Conservation (phyloP, 2,329 filamentous ascomycete species). For the Penicillium capsulatum region DNA sequence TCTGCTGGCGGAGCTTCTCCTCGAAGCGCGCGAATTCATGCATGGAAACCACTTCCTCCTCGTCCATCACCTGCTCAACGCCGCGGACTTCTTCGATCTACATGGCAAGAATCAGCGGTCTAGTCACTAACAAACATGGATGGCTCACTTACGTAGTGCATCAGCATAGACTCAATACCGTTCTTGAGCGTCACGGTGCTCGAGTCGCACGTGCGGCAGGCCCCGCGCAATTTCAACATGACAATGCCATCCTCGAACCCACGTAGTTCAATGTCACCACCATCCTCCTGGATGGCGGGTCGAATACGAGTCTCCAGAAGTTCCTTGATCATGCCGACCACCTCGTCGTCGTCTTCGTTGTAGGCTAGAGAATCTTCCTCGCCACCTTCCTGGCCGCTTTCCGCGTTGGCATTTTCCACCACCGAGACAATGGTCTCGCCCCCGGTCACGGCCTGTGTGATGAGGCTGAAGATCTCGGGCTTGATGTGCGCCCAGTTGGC, state of each 20-base stretch:
- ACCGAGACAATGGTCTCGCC: slow-evolving; percentile 77
- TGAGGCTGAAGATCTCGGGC: slow-evolving; percentile 89
- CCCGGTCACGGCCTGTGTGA: slow-evolving; percentile 84
- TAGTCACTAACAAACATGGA: neutral
- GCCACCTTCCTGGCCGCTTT: slow-evolving; percentile 44
- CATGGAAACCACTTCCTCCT: slow-evolving; percentile 83
- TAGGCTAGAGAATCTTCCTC: slow-evolving; percentile 71
- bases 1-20: slow-evolving; percentile 66
- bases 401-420: slow-evolving; percentile 56
- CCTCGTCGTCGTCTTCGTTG: slow-evolving; percentile 86
- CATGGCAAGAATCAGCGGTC: slow-evolving; percentile 17
- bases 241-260: slow-evolving; percentile 85
- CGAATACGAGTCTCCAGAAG: slow-evolving; percentile 90
- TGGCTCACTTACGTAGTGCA: slow-evolving; percentile 72
- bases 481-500: slow-evolving; percentile 93
- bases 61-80: slow-evolving; percentile 83
- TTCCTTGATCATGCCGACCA: slow-evolving; percentile 98
- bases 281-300: slow-evolving; percentile 94
- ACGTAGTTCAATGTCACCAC: slow-evolving; percentile 92
- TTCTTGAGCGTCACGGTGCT: slow-evolving; percentile 97
- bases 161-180: slow-evolving; percentile 97
- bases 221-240: slow-evolving; percentile 80
- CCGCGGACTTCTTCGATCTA: slow-evolving; percentile 94
- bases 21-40: slow-evolving; percentile 93
- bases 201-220: slow-evolving; percentile 92